Evolutionary conservation across 2,329 filamentous ascomycete species (phyloP).

Genomic region (Paecilomyces formosus): DNA sequence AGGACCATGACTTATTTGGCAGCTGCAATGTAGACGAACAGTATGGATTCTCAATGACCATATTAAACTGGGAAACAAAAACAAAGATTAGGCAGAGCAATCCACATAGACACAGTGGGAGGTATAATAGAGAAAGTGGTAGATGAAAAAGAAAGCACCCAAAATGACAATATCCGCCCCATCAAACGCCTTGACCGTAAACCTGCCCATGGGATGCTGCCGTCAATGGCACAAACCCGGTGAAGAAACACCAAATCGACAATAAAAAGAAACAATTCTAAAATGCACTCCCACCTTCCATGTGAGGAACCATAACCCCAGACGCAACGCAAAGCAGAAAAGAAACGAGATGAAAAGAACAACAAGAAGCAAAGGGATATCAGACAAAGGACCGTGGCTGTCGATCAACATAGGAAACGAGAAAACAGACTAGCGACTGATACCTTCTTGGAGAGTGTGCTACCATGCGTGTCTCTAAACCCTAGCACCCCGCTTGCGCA

Average conservation of each 20-base stretch:
- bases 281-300: background rate
- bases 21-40: background rate
- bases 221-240: background rate
- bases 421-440: background rate
- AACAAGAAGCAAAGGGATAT: background rate
- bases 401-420: background rate
- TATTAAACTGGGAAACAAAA: background rate
- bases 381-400: background rate
- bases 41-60: background rate
- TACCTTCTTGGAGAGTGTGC: background rate
- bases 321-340: background rate
- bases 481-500: constrained; percentile 26
- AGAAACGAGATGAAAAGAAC: background rate
- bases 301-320: background rate
- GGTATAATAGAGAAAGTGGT: constrained; percentile 1
- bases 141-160: background rate
- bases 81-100: background rate
- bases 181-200: background rate
- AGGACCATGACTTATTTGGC: background rate
- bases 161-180: background rate
- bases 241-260: background rate
- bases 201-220: background rate
- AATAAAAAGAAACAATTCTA: background rate
- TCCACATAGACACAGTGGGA: background rate
- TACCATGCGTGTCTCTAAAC: constrained; percentile 4